These are phyloP conservation scores for Cucumis hystrix DNA, from an alignment of 306 rosid species.

Conservation along the genomic window DNA sequence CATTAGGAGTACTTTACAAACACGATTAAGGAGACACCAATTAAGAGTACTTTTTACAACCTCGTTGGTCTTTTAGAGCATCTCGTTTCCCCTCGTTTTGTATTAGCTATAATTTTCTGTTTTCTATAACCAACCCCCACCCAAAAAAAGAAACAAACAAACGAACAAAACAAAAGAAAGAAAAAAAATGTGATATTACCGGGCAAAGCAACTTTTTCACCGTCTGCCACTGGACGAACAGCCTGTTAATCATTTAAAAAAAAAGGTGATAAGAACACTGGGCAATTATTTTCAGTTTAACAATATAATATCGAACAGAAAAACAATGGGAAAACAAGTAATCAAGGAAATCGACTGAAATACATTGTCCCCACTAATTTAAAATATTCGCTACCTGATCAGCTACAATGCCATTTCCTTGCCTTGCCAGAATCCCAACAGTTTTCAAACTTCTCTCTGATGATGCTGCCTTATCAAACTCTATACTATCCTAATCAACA, in stretches of 20 bases:
- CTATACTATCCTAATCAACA: conserved; percentile 56
- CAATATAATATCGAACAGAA: background rate
- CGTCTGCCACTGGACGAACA: conserved; percentile 49
- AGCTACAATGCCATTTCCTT: conserved; percentile 60
- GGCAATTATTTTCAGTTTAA: background rate
- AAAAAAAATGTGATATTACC: conserved; percentile 27
- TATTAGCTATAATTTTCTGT: background rate
- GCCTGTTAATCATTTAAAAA: conserved; percentile 28
- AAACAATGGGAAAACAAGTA: background rate
- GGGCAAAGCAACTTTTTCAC: conserved; percentile 48
- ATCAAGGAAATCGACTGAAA: background rate
- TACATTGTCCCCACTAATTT: background rate
- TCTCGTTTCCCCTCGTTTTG: background rate
- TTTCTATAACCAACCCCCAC: too few relatives aligned
- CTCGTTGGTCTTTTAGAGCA: background rate
- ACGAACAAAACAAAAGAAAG: background rate
- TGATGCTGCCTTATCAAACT: conserved; percentile 62
- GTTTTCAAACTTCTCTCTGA: conserved; percentile 73
- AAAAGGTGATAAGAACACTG: background rate
- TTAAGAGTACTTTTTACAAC: background rate
- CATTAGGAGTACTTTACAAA: background rate
- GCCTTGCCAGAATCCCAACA: conserved; percentile 70
- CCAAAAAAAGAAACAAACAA: background rate
- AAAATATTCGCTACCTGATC: conserved; percentile 51
- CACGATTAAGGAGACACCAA: background rate